Conservation (phyloP, 108 stramenopile species). For the Chaetoceros muelleri region DNA sequence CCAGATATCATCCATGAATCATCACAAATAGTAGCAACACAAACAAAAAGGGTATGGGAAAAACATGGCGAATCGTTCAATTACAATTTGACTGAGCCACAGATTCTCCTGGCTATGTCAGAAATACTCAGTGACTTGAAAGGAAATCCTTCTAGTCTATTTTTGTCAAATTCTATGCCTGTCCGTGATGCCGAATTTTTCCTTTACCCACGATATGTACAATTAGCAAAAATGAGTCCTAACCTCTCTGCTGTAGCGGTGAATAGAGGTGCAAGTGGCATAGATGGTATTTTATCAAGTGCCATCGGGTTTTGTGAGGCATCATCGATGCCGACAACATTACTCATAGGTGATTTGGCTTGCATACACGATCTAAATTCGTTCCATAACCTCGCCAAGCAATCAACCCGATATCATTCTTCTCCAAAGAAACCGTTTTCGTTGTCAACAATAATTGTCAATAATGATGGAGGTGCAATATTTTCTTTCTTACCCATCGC, state of each 20-base stretch:
- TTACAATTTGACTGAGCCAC: slow-evolving; percentile 63
- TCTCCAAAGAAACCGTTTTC: slow-evolving; percentile 26
- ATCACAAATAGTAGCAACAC: slow-evolving; percentile 5
- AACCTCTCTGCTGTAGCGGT: slow-evolving; percentile 32
- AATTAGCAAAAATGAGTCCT: slow-evolving; percentile 4
- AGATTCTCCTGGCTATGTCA: slow-evolving; percentile 56
- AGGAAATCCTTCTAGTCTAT: slow-evolving; percentile 27
- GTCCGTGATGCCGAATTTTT: slow-evolving; percentile 86
- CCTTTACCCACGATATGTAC: slow-evolving; percentile 35
- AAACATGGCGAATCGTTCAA: not conserved
- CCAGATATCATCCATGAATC: slow-evolving; percentile 42
- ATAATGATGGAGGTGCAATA: slow-evolving; percentile 92
- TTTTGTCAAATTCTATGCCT: slow-evolving; percentile 91
- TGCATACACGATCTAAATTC: slow-evolving; percentile 84
- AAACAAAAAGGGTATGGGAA: slow-evolving; percentile 4
- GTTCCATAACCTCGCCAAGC: slow-evolving; percentile 47
- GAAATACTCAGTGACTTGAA: slow-evolving; percentile 27
- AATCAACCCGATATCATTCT: slow-evolving; percentile 10
- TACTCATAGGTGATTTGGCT: slow-evolving; percentile 84
- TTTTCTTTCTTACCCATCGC: slow-evolving; percentile 93
- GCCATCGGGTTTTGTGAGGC: slow-evolving; percentile 77
- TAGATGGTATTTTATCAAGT: slow-evolving; percentile 85
- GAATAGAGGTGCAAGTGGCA: slow-evolving; percentile 90
- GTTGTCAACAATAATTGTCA: slow-evolving; percentile 64
- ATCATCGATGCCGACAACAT: slow-evolving; percentile 41